Evolutionary conservation across 2,329 filamentous ascomycete species (phyloP).

Genomic region (Cladophialophora exuberans): DNA sequence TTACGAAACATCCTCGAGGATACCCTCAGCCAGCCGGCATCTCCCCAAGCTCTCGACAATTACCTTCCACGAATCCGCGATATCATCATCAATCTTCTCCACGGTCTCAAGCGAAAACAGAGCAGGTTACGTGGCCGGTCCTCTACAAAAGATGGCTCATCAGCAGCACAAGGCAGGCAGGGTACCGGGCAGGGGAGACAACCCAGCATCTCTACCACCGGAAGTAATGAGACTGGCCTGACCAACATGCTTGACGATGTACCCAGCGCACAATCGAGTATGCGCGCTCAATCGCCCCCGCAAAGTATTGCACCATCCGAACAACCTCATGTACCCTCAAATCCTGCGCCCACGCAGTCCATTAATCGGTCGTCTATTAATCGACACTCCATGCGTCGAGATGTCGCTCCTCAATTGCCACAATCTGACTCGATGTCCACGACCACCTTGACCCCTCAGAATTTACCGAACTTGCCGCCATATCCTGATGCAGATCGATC

Average conservation of each 20-base stretch:
- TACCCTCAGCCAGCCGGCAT: conserved; percentile 94
- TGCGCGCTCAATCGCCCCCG: conserved; percentile 20
- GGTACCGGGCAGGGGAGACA: conserved; percentile 39
- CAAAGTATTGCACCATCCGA: conserved; percentile 1
- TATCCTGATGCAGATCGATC: conserved; percentile 66
- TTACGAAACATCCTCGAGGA: conserved; percentile 90
- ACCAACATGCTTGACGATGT: conserved; percentile 47
- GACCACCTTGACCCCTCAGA: conserved; percentile 74
- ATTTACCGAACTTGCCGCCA: conserved; percentile 72
- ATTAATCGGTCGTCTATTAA: conserved; percentile 12
- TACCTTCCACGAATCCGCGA: conserved; percentile 94
- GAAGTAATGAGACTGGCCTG: conserved; percentile 48
- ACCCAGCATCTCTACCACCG: conserved; percentile 52
- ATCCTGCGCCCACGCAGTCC: conserved; percentile 2
- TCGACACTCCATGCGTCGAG: conserved; percentile 23
- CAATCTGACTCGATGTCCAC: conserved; percentile 52
- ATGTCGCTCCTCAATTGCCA: conserved; percentile 25
- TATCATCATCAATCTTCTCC: conserved; percentile 96
- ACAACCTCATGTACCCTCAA: conserved; percentile 3
- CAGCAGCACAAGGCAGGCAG: conserved; percentile 32
- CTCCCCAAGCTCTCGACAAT: conserved; percentile 86
- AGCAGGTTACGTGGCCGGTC: conserved; percentile 72
- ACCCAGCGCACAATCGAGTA: conserved; percentile 20
- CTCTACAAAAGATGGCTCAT: conserved; percentile 50
- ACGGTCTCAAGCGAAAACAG: conserved; percentile 96